phyloP scores from a whole-genome alignment of 441 rosid genomes.

The Erodium moschatum region DNA sequence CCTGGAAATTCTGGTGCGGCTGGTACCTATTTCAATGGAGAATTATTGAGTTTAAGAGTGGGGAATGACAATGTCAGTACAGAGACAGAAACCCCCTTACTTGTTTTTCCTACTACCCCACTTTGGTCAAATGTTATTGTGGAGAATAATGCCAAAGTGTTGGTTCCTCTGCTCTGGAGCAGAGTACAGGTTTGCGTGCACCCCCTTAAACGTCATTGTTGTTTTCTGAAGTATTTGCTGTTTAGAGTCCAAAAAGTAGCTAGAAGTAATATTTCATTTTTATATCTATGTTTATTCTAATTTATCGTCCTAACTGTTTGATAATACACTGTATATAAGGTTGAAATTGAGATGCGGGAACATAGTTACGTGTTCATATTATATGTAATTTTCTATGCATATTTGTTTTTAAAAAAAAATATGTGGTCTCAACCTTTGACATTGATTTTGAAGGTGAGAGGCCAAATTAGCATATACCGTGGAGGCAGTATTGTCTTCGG shows the following conservation, averaged over 20 bases:
- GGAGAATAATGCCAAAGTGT: slow-evolving; percentile 84
- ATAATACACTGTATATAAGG: background rate
- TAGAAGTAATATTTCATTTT: background rate
- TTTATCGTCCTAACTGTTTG: background rate
- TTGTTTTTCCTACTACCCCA: slow-evolving; percentile 78
- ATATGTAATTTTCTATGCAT: background rate
- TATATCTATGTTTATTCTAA: slow-evolving; percentile 3
- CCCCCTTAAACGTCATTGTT: background rate
- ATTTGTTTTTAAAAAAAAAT: background rate
- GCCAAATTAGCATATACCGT: slow-evolving; percentile 76
- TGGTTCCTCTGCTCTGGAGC: slow-evolving; percentile 92
- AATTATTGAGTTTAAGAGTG: slow-evolving; percentile 75
- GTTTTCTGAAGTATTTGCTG: slow-evolving; percentile 15
- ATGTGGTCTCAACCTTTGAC: slow-evolving; percentile 13
- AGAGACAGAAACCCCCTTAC: slow-evolving; percentile 91
- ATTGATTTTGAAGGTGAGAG: slow-evolving; percentile 64
- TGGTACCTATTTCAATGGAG: slow-evolving; percentile 88
- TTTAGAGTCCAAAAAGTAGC: background rate
- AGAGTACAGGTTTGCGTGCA: slow-evolving; percentile 73
- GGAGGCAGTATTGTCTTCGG: slow-evolving; percentile 91
- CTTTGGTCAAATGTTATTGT: slow-evolving; percentile 87
- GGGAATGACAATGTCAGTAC: slow-evolving; percentile 77
- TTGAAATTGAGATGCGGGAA: background rate
- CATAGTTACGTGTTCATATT: background rate
- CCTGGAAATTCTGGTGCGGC: slow-evolving; percentile 93